phyloP scores from a whole-genome alignment of 805 yeast species.

The Ogataea degrootiae region DNA sequence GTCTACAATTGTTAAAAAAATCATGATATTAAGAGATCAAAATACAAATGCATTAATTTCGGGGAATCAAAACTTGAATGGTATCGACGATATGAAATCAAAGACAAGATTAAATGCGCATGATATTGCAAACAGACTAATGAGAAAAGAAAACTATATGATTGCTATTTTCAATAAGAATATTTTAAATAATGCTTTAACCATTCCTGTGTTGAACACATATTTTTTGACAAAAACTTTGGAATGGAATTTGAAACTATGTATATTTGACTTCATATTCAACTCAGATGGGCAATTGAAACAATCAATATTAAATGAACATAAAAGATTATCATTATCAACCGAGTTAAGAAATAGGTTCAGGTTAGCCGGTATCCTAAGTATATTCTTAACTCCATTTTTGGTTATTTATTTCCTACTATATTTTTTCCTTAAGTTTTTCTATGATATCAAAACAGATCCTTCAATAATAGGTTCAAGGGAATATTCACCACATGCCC shows the following conservation, averaged over 20 bases:
- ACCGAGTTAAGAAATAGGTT: constrained; percentile 74
- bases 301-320: constrained; percentile 62
- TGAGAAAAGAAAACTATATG: constrained; percentile 92
- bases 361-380: constrained; percentile 81
- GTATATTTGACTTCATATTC: constrained; percentile 82
- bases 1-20: constrained; percentile 75
- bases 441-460: constrained; percentile 85
- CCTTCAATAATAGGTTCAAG: constrained; percentile 80
- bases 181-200: constrained; percentile 61
- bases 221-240: constrained; percentile 70
- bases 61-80: constrained; percentile 20
- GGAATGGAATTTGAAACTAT: constrained; percentile 91
- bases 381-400: constrained; percentile 79
- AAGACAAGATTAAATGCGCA: constrained; percentile 83
- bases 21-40: constrained; percentile 72
- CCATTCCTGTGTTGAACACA: constrained; percentile 28
- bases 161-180: constrained; percentile 84
- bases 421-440: constrained; percentile 82
- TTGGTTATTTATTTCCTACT: constrained; percentile 77
- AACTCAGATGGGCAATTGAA: constrained; percentile 79
- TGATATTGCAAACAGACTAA: constrained; percentile 89
- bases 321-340: constrained; percentile 60
- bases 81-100: constrained; percentile 55
- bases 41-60: constrained; percentile 77
- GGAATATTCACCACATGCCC: constrained; percentile 90